phyloP scores from a whole-genome alignment of 331 rosid species.

The Quercus tomentella region DNA sequence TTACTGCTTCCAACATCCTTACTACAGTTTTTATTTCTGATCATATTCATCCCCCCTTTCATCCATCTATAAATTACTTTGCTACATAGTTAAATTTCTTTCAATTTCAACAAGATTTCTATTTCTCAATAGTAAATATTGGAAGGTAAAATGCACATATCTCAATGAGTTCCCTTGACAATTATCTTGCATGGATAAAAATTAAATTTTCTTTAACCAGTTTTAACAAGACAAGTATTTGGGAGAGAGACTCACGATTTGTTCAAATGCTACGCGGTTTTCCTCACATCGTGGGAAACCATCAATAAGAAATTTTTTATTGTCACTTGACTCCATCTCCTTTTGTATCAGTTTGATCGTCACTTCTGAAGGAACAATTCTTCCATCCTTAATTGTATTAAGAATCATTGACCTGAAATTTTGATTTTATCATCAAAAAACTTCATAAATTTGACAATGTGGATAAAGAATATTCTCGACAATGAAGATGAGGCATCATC shows the following conservation, averaged over 20 bases:
- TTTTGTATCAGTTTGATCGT: constrained; percentile 67
- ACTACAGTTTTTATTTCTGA: neutral
- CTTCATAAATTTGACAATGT: neutral
- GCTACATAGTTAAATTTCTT: neutral
- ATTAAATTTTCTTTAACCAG: constrained; percentile 3
- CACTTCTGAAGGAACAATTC: constrained; percentile 86
- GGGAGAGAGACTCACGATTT: constrained; percentile 59
- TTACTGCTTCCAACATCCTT: neutral
- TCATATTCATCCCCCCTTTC: neutral
- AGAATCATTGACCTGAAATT: constrained; percentile 76
- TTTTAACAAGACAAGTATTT: constrained; percentile 1
- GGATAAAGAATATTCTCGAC: constrained; percentile 1
- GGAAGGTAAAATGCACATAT: neutral
- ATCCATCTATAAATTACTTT: constrained; percentile 5
- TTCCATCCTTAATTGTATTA: constrained; percentile 68
- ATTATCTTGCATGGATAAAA: neutral
- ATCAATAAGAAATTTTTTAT: constrained; percentile 69
- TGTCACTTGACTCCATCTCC: constrained; percentile 75
- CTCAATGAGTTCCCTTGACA: neutral
- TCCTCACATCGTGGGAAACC: constrained; percentile 94
- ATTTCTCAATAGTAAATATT: neutral
- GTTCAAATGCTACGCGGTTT: constrained; percentile 78
- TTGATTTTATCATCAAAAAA: constrained; percentile 21
- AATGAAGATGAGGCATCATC: constrained; percentile 21
- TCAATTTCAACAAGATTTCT: neutral